Conservation (phyloP, 1,284 basidiomycete species). For the Ceratobasidium sp. region DNA sequence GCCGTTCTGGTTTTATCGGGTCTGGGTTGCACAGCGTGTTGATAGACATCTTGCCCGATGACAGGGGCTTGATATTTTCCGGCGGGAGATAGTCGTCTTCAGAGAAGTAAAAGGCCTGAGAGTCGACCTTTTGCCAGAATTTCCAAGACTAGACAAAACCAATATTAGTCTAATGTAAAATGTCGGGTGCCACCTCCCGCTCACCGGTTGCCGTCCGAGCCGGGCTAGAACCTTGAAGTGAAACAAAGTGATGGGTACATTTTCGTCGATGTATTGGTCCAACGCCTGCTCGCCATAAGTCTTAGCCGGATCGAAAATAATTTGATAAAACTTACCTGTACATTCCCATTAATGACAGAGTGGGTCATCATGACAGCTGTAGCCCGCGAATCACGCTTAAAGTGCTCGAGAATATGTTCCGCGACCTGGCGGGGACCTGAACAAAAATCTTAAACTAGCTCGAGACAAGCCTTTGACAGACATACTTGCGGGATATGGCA, state of each 20-base stretch:
- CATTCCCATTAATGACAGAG: constrained; percentile 39
- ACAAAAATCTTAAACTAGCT: neutral
- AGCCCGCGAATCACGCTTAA: constrained; percentile 31
- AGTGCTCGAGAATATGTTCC: constrained; percentile 42
- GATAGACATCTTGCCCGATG: constrained; percentile 42
- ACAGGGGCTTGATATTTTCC: constrained; percentile 27
- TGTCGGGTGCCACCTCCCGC: neutral
- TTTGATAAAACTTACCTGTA: constrained; percentile 13
- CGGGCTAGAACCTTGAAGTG: constrained; percentile 39
- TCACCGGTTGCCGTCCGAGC: constrained; percentile 41
- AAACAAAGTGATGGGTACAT: constrained; percentile 41
- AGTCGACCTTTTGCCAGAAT: constrained; percentile 38
- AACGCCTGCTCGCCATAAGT: constrained; percentile 4
- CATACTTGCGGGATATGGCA: constrained; percentile 36
- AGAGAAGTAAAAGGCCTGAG: constrained; percentile 40
- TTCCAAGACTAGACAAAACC: constrained; percentile 24
- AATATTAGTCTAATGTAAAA: neutral
- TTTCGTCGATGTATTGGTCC: constrained; percentile 34
- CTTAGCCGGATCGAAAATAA: neutral
- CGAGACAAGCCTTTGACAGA: neutral
- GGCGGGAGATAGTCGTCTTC: constrained; percentile 43
- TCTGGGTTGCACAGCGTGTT: constrained; percentile 40
- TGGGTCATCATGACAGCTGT: constrained; percentile 44
- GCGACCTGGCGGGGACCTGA: constrained; percentile 31
- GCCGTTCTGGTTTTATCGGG: constrained; percentile 60